A percentile compares a stretch with the other conserved stretches of the same genome.
Conservation (phyloP, 768 basidiomycete genomes). For the Boletus subparvulus region DNA sequence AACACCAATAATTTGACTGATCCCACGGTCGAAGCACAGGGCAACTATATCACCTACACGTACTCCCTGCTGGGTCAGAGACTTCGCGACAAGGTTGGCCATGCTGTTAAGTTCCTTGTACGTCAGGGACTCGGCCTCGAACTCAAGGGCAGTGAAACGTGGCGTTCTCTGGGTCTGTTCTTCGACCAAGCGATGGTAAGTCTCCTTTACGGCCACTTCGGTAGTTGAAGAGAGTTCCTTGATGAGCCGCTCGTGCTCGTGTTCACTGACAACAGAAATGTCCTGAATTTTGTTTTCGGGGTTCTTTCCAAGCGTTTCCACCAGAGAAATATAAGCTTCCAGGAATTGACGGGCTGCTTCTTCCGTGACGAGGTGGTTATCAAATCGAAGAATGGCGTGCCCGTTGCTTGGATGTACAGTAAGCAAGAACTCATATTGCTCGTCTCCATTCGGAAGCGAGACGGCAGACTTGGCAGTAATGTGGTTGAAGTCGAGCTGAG, state of each 20-base stretch:
- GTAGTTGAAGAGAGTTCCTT: conserved; percentile 26
- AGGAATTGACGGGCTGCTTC: conserved; percentile 30
- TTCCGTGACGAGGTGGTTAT: conserved; percentile 31
- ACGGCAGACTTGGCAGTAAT: conserved; percentile 17
- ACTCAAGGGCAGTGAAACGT: conserved; percentile 23
- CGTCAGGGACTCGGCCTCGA: conserved; percentile 30
- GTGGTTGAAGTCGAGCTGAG: conserved; percentile 19
- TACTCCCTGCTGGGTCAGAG: conserved; percentile 26
- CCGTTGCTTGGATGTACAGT: conserved; percentile 27
- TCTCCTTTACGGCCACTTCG: conserved; percentile 14
- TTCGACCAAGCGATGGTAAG: conserved; percentile 17
- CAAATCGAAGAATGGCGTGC: conserved; percentile 27
- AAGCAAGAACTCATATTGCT: conserved; percentile 24
- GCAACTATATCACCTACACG: conserved; percentile 26
- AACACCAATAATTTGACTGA: conserved; percentile 28
- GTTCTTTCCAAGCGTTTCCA: conserved; percentile 22
- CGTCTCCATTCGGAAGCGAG: conserved; percentile 30
- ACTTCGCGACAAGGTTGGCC: conserved; percentile 35
- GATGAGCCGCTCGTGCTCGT: conserved; percentile 19
- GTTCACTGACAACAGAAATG: conserved; percentile 14
- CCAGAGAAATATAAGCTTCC: conserved; percentile 29
- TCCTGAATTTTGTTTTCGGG: conserved; percentile 17
- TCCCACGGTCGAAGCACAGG: conserved; percentile 31
- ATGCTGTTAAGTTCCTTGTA: conserved; percentile 32
- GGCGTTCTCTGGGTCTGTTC: conserved; percentile 23